Evolutionary conservation across 2,329 filamentous ascomycete genomes (phyloP), one percentile per base, ranked within the genome.

Genomic region (Orbilia brochopaga): DNA sequence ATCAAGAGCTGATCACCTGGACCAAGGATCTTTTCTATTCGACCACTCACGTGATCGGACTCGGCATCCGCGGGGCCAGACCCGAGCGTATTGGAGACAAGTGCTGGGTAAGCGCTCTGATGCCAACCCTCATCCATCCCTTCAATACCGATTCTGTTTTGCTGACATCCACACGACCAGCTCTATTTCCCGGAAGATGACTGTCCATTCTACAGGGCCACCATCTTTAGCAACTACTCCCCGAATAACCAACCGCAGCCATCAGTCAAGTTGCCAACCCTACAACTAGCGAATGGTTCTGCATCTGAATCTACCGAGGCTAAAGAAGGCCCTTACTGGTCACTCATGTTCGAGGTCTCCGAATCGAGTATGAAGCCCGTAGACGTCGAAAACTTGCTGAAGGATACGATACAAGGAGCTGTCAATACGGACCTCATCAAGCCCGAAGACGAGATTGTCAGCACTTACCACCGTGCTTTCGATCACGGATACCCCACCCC

Each of bases 191-290:
- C 94, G 74, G 94, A 99, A 82, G 90, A 96, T 81, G 89, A 99
- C 86, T 97, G 92, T 85, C 92, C 92, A 80, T 99, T 99, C 86
- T 99, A 99, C 86, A 91, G 94, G 77, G 94, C 94, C 79, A 99
- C 94, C 79, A 97, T 99, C 83, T 99, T 99, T 87, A 97, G 93
- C 82, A 99, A 99, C 87, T 99, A 99, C 86, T 97, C 94, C 21
- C 94, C 93, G 59, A 88, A 96, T 87, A 99, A 99, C 85, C 94
- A 97, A 83, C 94, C 94, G 35, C 83, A 90, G 75, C 84, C 87
- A 69, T 87, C 88, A 66, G 88, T 85, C 79, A 94, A 96, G 85
- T 87, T 99, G 64, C 87, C 92, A 42, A 97, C 94, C 21, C 83
- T 91, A 76, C 90, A 92, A 80, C 85, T 92, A 46, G 94, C 90